Base-by-base conservation (phyloP, 352 stramenopile species). In the Phytophthora chlamydospora region DNA sequence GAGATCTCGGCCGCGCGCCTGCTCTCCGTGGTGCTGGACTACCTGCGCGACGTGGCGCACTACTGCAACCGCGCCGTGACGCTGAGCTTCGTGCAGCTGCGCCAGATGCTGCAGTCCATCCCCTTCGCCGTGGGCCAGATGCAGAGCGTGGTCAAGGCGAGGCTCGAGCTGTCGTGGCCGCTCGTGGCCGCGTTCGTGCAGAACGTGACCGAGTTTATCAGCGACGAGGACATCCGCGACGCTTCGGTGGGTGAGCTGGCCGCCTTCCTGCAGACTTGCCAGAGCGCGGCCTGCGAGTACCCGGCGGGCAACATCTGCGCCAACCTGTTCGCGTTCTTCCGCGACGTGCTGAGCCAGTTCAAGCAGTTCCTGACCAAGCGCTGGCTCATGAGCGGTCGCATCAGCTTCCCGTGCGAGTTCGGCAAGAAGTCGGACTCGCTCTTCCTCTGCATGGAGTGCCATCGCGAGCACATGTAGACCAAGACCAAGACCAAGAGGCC, bases 361-460 rank as follows among this genome's bases (percentile, higher is more conserved):
- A 92, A 92, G 68, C 68, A 76, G 42, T 90, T 88, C 52, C 50
- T 92, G 34, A 80, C 79, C 52, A 76, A 76, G 57, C 29, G 60
- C 11, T 92, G 83, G 83, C 62, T 92, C 32, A 61, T 73, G 33
- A 63, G 41, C 14, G 73, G 71, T n/a, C 70, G 75, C 21, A 89
- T 92, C 54, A 65, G 76, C 51, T 89, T 86, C 44, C 80, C 83
- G 27, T 92, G 83, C 57, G 83, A 92, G 46, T 92, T 92, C 58
- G 83, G 83, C 59, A 90, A 92, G 43, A 92, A 90, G 58, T 90
- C 80, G 11, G 70, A 80, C 48, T 78, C 62, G 41, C 72, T 92
- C 32, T 92, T 92, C 54, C 72, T 92, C 17, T 92, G 83, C 62
- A 92, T 92, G 83, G 83, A 92, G 59, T 92, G 83, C 71, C 83